A percentile compares a stretch with the other conserved stretches of the same genome.
Conservation (phyloP, 257 asterid genomes). For the Fraxinus pennsylvanica region DNA sequence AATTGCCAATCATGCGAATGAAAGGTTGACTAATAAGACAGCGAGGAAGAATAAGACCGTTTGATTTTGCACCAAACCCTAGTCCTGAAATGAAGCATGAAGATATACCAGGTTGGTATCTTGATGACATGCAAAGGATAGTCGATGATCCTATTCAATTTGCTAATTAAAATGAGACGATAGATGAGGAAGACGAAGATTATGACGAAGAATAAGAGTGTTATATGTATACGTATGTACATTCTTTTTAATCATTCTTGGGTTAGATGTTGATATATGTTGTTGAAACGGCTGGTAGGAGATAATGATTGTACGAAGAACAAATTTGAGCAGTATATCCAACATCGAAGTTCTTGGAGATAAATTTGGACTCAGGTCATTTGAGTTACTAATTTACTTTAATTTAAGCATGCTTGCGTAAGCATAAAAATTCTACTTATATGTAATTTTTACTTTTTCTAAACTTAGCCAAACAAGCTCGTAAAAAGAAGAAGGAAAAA, state of each 20-base stretch:
- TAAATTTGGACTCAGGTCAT: neutral
- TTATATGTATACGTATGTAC: neutral
- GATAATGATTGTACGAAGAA: no score
- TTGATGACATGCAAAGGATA: constrained; percentile 54
- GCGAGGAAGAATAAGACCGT: constrained; percentile 1
- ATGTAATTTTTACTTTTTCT: no score
- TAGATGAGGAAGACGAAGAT: constrained; percentile 69
- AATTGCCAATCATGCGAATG: no score
- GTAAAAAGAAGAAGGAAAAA: no score
- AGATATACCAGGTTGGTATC: constrained; percentile 63
- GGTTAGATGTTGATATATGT: constrained; percentile 27
- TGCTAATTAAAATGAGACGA: constrained; percentile 37
- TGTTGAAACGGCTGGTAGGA: neutral
- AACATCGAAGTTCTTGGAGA: neutral
- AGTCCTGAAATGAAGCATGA: constrained; percentile 39
- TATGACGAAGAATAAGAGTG: constrained; percentile 53
- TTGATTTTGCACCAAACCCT: constrained; percentile 29
- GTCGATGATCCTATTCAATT: constrained; percentile 56
- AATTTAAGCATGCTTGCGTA: neutral
- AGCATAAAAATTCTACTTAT: neutral
- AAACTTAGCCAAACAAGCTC: neutral
- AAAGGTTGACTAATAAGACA: no score
- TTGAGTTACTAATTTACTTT: no score
- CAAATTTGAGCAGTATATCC: no score
- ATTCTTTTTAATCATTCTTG: neutral